Conservation (phyloP, 805 yeast genomes). For the Ogataea philodendri region DNA sequence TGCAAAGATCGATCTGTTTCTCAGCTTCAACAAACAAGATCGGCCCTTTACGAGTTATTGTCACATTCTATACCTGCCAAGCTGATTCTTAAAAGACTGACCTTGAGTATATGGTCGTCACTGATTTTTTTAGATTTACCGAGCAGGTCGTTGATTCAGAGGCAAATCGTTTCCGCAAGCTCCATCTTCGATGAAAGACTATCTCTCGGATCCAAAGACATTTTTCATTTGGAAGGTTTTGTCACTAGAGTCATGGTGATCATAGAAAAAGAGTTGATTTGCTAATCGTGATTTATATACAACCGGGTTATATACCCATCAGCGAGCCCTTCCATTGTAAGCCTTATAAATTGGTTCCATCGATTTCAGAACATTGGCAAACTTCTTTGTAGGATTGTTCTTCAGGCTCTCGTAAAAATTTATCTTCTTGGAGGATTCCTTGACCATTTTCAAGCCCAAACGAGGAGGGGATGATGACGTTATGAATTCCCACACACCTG, state of each 20-base stretch:
- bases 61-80: slow-evolving; percentile 94
- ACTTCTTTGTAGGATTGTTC: slow-evolving; percentile 63
- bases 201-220: slow-evolving; percentile 81
- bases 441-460: slow-evolving; percentile 63
- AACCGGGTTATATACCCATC: too few relatives aligned
- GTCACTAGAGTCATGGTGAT: slow-evolving; percentile 84
- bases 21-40: slow-evolving; percentile 56
- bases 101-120: slow-evolving; percentile 33
- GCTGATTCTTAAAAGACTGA: slow-evolving; percentile 64
- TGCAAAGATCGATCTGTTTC: slow-evolving; percentile 63
- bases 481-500: slow-evolving; percentile 88
- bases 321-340: slow-evolving; percentile 31
- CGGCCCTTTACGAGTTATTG: slow-evolving; percentile 74
- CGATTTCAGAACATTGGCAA: slow-evolving; percentile 51
- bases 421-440: slow-evolving; percentile 40
- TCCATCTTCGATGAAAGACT: slow-evolving; percentile 81
- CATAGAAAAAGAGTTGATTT: slow-evolving; percentile 45
- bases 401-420: slow-evolving; percentile 56
- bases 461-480: slow-evolving; percentile 62
- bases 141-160: slow-evolving; percentile 33
- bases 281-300: too few relatives aligned
- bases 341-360: slow-evolving; percentile 50
- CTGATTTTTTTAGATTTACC: slow-evolving; percentile 22
- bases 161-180: slow-evolving; percentile 55
- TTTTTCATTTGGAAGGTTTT: slow-evolving; percentile 93